Conservation (phyloP, 305 asterid species). For the Fraxinus dipetala region DNA sequence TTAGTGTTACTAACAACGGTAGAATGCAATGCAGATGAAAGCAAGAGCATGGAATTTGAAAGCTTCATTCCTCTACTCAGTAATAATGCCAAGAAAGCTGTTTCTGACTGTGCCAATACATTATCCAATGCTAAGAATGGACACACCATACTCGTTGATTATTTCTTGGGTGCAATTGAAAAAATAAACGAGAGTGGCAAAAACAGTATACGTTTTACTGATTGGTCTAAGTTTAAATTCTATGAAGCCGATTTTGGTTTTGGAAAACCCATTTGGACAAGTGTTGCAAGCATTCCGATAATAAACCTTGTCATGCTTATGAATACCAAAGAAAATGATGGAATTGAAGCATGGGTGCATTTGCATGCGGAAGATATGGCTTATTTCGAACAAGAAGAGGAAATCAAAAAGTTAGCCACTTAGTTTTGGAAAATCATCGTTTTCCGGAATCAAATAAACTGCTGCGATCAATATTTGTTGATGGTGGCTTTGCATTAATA, state of each 20-base stretch:
- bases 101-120: constrained; percentile 14
- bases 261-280: constrained; percentile 19
- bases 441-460: background rate
- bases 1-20: constrained; percentile 3
- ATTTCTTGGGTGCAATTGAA: background rate
- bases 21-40: background rate
- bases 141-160: constrained; percentile 13
- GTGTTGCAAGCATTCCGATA: background rate
- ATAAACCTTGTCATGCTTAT: background rate
- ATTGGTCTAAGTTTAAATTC: constrained; percentile 28
- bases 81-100: background rate
- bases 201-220: constrained; percentile 12
- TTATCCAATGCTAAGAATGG: constrained; percentile 12
- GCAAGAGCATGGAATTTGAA: background rate
- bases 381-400: constrained; percentile 9
- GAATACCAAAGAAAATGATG: constrained; percentile 22
- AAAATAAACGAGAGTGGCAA: background rate
- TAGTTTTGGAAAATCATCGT: background rate
- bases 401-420: background rate
- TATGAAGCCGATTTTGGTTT: constrained; percentile 21
- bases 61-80: background rate
- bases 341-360: constrained; percentile 23
- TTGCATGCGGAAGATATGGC: constrained; percentile 9
- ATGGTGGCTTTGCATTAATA: background rate
- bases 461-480: background rate